Percentiles rank a stretch among this genome's conserved stretches.
phyloP scores from a whole-genome alignment of 148 eudicot species.

The Vaccinium macrocarpon region DNA sequence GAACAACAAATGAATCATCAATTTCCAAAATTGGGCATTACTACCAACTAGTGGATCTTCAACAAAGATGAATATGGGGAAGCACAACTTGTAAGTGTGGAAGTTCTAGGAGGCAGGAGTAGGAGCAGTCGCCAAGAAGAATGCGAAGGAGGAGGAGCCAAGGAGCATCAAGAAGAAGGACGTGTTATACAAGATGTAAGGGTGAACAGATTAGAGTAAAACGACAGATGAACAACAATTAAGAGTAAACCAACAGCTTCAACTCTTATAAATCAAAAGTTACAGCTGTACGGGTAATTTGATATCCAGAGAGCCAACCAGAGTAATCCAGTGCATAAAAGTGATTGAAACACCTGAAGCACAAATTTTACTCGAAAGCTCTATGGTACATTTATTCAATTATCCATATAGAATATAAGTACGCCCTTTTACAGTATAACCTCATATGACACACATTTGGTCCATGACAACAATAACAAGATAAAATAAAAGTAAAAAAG shows the following conservation, averaged over 20 bases:
- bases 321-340: neutral
- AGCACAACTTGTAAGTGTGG: no score
- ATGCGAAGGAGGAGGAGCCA: no score
- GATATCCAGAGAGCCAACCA: neutral
- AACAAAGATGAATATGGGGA: neutral
- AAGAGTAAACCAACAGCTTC: neutral
- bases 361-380: neutral
- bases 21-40: neutral
- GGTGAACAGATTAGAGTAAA: no score
- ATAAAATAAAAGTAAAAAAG: conserved; percentile 25
- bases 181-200: no score
- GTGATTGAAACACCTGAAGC: neutral
- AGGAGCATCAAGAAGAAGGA: no score
- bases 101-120: no score
- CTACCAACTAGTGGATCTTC: neutral
- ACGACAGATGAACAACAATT: neutral
- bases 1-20: neutral
- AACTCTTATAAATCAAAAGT: neutral
- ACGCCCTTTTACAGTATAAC: conserved; percentile 45
- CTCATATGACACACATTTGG: conserved; percentile 31
- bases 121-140: no score
- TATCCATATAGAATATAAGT: conserved; percentile 16
- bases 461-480: conserved; percentile 23
- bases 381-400: conserved; percentile 16
- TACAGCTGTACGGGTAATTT: neutral